Percentiles rank a stretch among this genome's conserved stretches.
These are phyloP conservation scores for Amanita muscaria DNA, from an alignment of 768 basidiomycete genomes.

Conservation along the genomic window DNA sequence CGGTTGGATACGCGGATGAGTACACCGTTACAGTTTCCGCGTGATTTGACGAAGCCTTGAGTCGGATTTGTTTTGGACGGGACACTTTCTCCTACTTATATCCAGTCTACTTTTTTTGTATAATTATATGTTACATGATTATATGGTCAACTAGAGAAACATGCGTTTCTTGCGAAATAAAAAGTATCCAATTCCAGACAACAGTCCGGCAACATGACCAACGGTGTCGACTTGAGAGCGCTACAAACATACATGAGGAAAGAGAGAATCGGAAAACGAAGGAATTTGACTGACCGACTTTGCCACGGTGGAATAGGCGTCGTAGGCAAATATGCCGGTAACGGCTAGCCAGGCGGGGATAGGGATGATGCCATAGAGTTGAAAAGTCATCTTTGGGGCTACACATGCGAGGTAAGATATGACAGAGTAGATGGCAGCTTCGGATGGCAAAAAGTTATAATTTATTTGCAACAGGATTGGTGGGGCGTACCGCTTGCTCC, in stretches of 20 bases:
- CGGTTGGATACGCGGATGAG: slow-evolving; percentile 73
- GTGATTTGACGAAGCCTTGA: slow-evolving; percentile 7
- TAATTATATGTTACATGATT: too few species aligned
- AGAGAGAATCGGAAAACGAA: not conserved
- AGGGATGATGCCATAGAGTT: slow-evolving; percentile 69
- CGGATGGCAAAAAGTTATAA: slow-evolving; percentile 1
- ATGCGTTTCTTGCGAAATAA: slow-evolving; percentile 27
- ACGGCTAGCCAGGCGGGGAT: slow-evolving; percentile 74
- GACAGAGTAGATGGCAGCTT: slow-evolving; percentile 65
- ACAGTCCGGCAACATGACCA: slow-evolving; percentile 62
- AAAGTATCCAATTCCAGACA: slow-evolving; percentile 53
- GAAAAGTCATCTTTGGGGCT: slow-evolving; percentile 56
- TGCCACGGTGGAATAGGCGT: slow-evolving; percentile 37
- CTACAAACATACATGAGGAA: slow-evolving; percentile 23
- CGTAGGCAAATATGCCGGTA: slow-evolving; percentile 55
- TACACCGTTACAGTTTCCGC: slow-evolving; percentile 44
- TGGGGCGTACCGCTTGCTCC: slow-evolving; percentile 65
- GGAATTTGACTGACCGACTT: slow-evolving; percentile 25
- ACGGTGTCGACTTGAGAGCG: slow-evolving; percentile 45
- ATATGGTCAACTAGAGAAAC: slow-evolving; percentile 1
- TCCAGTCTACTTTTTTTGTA: not conserved
- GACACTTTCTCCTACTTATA: not conserved
- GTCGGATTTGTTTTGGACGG: too few species aligned
- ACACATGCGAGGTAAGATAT: slow-evolving; percentile 67
- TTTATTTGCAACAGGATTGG: slow-evolving; percentile 2